Evolutionary conservation across 768 basidiomycete genomes (phyloP).

Genomic region (Cantharellus cinnabarinus): DNA sequence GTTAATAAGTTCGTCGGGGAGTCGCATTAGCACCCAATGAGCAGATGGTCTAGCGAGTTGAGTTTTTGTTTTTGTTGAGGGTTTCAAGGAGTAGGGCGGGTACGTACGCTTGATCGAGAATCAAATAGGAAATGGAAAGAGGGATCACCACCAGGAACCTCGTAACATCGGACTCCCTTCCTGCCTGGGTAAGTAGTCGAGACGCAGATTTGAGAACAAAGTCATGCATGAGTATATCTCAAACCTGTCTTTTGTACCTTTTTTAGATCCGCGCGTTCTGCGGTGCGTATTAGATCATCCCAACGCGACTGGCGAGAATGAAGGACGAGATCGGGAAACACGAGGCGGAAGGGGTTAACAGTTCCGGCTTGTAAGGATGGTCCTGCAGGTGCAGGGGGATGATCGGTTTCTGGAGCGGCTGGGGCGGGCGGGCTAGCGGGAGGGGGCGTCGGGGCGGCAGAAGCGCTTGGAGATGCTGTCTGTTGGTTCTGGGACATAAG

Average conservation of each 20-base stretch:
- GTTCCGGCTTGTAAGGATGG: too few relatives aligned
- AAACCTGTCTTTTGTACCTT: neutral
- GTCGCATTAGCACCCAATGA: conserved; percentile 32
- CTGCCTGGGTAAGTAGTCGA: neutral
- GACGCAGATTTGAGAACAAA: neutral
- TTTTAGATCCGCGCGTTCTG: neutral
- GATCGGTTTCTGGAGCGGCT: too few relatives aligned
- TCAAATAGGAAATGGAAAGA: conserved; percentile 44
- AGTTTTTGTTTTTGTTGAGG: neutral
- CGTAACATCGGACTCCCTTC: conserved; percentile 13
- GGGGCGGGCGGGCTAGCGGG: too few relatives aligned
- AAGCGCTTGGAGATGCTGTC: too few relatives aligned
- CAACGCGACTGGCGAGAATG: neutral
- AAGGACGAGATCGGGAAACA: neutral
- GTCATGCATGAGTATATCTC: neutral
- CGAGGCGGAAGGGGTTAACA: neutral
- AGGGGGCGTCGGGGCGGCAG: too few relatives aligned
- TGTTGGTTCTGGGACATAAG: too few relatives aligned
- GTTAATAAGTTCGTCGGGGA: conserved; percentile 28
- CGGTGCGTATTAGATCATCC: neutral
- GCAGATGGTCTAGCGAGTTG: conserved; percentile 31
- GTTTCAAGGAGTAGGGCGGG: neutral
- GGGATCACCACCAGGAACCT: conserved; percentile 37
- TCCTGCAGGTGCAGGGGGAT: too few relatives aligned
- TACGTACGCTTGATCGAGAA: conserved; percentile 40